Conservation (phyloP, 2,329 filamentous ascomycete genomes). For the Xylariaceae sp. region DNA sequence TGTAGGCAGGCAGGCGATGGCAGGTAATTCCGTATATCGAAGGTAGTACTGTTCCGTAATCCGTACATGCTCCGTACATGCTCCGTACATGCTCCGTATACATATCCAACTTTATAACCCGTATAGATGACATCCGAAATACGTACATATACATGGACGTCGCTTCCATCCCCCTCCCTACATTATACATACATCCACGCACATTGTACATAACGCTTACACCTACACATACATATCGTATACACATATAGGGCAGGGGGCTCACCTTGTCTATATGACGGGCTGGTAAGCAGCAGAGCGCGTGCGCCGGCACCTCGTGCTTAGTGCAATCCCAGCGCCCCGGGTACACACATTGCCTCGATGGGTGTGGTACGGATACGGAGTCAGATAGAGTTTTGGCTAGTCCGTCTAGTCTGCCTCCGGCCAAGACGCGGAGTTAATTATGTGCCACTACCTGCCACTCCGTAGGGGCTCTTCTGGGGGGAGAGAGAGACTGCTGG, state of each 20-base stretch:
- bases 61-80: background rate
- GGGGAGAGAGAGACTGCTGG: no score
- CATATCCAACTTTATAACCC: no score
- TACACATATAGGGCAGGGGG: slow-evolving; percentile 13
- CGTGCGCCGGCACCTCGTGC: slow-evolving; percentile 29
- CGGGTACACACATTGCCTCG: slow-evolving; percentile 23
- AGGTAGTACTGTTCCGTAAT: background rate
- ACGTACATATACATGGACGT: no score
- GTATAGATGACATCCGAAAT: no score
- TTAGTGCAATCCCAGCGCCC: slow-evolving; percentile 29
- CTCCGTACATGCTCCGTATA: no score
- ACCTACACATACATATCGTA: background rate
- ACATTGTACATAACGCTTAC: background rate
- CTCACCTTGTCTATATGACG: slow-evolving; percentile 27
- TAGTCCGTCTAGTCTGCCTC: slow-evolving; percentile 17
- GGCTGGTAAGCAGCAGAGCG: slow-evolving; percentile 29
- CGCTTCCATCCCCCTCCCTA: no score
- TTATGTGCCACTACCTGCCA: background rate
- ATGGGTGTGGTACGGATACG: background rate
- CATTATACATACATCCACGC: no score
- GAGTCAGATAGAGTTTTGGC: background rate
- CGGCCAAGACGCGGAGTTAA: slow-evolving; percentile 20
- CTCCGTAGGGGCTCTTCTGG: no score
- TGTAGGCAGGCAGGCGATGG: background rate
- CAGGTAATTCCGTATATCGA: background rate